These are phyloP conservation scores for Byssoonygena ceratinophila DNA, from an alignment of 2,329 filamentous ascomycete species.

Conservation along the genomic window DNA sequence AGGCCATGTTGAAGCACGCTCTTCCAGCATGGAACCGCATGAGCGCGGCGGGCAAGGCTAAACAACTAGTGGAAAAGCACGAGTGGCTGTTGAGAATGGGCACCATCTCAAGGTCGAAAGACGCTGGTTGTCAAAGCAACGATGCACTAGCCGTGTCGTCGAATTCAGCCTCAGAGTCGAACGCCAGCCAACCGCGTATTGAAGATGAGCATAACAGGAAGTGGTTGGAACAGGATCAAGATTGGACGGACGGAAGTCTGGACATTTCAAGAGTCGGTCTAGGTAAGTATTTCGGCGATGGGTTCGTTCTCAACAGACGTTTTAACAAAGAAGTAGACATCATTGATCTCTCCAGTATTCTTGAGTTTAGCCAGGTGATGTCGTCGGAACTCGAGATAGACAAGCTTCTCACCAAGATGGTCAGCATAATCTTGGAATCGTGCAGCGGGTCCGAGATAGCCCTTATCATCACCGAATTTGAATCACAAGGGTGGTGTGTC, in stretches of 20 bases:
- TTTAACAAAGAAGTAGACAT: slow-evolving; percentile 44
- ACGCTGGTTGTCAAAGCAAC: slow-evolving; percentile 49
- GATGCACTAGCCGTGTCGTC: slow-evolving; percentile 36
- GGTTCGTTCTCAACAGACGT: background rate
- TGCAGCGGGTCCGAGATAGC: slow-evolving; percentile 51
- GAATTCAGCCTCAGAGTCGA: slow-evolving; percentile 23
- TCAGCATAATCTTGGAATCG: slow-evolving; percentile 53
- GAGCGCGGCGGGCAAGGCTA: slow-evolving; percentile 49
- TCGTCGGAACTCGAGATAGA: slow-evolving; percentile 56
- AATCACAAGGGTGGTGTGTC: slow-evolving; percentile 48
- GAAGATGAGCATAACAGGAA: slow-evolving; percentile 34
- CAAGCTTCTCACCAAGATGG: slow-evolving; percentile 52
- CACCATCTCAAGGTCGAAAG: slow-evolving; percentile 41
- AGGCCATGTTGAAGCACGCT: slow-evolving; percentile 47
- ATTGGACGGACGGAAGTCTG: slow-evolving; percentile 30
- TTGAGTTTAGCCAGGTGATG: slow-evolving; percentile 55
- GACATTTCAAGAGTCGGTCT: slow-evolving; percentile 36
- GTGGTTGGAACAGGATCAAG: slow-evolving; percentile 35
- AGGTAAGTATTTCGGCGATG: slow-evolving; percentile 20
- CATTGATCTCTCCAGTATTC: slow-evolving; percentile 53
- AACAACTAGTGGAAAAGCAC: slow-evolving; percentile 48
- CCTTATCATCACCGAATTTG: slow-evolving; percentile 51
- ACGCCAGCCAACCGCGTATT: slow-evolving; percentile 24
- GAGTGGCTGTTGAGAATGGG: slow-evolving; percentile 51
- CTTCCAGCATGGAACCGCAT: slow-evolving; percentile 50